These are phyloP conservation scores for Canna indica DNA, from an alignment of 176 grass and related monocot genomes.

Conservation along the genomic window DNA sequence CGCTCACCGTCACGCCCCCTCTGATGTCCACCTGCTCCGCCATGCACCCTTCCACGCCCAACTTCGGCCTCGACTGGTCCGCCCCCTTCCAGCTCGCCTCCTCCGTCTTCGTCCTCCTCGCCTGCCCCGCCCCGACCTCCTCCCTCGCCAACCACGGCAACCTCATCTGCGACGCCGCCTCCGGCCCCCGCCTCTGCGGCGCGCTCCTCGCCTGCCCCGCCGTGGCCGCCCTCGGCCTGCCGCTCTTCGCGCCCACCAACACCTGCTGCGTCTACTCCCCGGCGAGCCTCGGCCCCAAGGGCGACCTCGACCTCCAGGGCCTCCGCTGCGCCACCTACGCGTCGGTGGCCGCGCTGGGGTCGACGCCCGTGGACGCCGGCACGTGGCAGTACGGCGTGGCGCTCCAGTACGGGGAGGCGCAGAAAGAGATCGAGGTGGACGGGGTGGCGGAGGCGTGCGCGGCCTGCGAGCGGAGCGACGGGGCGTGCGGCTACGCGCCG, in stretches of 20 bases:
- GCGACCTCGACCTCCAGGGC: conserved; percentile 1
- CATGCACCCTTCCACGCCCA: not conserved
- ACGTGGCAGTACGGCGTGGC: conserved; percentile 11
- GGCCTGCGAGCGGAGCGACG: conserved; percentile 10
- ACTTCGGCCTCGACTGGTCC: conserved; percentile 18
- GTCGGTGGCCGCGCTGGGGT: not conserved
- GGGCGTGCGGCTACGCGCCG: conserved; percentile 8
- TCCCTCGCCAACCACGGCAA: not conserved
- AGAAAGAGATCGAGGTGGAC: not conserved
- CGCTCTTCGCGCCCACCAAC: conserved; percentile 11
- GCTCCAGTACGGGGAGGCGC: conserved; percentile 3
- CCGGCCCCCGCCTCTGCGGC: conserved; percentile 10
- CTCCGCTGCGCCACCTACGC: conserved; percentile 6
- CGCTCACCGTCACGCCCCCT: conserved; percentile 4
- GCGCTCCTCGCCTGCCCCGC: conserved; percentile 8
- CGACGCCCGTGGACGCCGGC: not conserved
- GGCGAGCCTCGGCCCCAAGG: conserved; percentile 5
- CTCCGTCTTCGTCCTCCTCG: conserved; percentile 17
- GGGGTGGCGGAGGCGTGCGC: conserved; percentile 4
- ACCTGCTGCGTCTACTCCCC: conserved; percentile 21
- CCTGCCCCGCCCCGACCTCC: not conserved
- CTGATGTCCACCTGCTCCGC: conserved; percentile 20
- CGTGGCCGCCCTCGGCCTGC: not conserved
- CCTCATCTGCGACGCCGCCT: conserved; percentile 9
- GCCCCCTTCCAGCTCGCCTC: not conserved